Base-by-base conservation (phyloP, 306 rosid species). In the Prosopis cineraria region DNA sequence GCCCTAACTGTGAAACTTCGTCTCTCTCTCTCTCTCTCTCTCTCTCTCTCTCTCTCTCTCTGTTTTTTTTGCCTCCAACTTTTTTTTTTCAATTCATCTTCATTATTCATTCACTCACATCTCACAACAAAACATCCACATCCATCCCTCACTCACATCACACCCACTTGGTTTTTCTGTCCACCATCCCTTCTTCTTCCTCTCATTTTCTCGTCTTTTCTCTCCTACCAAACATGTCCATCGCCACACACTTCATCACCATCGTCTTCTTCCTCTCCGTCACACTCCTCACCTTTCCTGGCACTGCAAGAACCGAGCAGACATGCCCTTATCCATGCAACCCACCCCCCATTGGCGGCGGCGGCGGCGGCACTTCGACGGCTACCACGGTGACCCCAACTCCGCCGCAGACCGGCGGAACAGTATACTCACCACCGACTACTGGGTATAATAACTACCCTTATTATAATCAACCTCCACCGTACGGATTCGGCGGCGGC, bases 261-360 rank as follows among this genome's bases (percentile, higher is more conserved):
- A 6, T 67, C 70, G 10, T 64, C 79, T 33, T 90, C 78, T 53
- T 86, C 0, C 70, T 82, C 84, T 82, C 82, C 4, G 39, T 43
- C 14, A 19, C 86, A 25, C 73, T 90, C 30, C 74, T 85, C 34
- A 78, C 33, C 52, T 79, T 93, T 67, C 91, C 88, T 0, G 68
- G 16, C 36, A 60, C 76, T 6, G 68, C 83, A 22, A 81, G 40
- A 20, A 30, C 93, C 70, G 97, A 93, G 13, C 82, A 75, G 66
- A 77, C 92, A 0, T 93, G 98, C 76, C 73, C 88, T 0, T 93
- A 93, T 66, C 98, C 98, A 7, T 93, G 98, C 70, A 88, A 93
- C 81, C 93, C 95, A 2, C 96, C 98, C 3, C 96, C 98, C 17
- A 84, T 78, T n/a, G 87, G 86, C 19, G 24, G 43, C 2, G 78